Base-by-base conservation (phyloP, 257 asterid genomes). In the Gardenia jasminoides region DNA sequence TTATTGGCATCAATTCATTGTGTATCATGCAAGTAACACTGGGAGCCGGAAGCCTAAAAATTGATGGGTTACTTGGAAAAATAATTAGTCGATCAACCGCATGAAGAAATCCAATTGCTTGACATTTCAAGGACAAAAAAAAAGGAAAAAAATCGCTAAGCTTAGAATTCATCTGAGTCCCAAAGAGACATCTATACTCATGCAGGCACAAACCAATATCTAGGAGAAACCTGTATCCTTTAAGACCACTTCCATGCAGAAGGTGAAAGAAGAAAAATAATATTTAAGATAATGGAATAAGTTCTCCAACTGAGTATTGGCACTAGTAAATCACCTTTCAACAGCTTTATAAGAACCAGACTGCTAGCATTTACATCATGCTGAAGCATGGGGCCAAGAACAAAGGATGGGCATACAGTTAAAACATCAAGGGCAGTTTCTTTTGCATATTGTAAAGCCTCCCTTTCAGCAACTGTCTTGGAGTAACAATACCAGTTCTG, bases 401-500 rank as follows among this genome's bases (percentile, higher is more conserved):
- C 93, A 69, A 79, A 85, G 48, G 86, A 10, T 30, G 98, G 98
- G 43, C 87, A 86, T 28, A 91, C 78, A 12, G 97, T 85, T 72
- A 92, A 78, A n/a, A 94, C 59, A 52, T 89, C 83, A 3, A 92
- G 93, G 67, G 92, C 92, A 26, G 11, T 82, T 81, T 78, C 48
- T 79, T 87, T 90, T 24, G 94, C 91, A 81, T 87, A 92, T 74
- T 91, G 88, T 82, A 77, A 87, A 36, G 94, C 97, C 86, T 82
- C 90, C 30, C 82, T 84, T 82, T 94, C 98, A 0, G 98, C 96
- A 44, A 84, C 87, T 1, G 96, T 91, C 73, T 94, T 94, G 70
- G 98, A 89, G 77, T 48, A 87, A 79, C 84, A 88, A 81, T 94
- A 92, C 98, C 97, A 94, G 69, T 91, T 89, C 98, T 92, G 93